These are phyloP conservation scores for Cylindrotheca fusiformis DNA, from an alignment of 108 stramenopile species.

Conservation along the genomic window DNA sequence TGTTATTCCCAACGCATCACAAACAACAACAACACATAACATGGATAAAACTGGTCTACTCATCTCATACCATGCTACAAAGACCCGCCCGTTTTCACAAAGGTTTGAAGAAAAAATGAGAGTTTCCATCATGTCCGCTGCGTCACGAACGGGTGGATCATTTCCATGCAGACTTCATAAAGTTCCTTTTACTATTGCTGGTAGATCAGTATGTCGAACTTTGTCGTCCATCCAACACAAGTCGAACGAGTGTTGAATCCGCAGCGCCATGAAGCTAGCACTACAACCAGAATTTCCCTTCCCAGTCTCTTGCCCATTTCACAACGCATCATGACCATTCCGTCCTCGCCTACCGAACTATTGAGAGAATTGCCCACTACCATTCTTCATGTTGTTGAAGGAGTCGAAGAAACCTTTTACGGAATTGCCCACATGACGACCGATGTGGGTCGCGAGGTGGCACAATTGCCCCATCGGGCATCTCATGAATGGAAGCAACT, in stretches of 20 bases:
- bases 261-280: not conserved
- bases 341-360: not conserved
- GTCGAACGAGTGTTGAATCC: slow-evolving; percentile 1
- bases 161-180: too few relatives aligned
- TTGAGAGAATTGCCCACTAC: not conserved
- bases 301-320: not conserved
- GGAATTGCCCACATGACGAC: not conserved
- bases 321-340: not conserved
- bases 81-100: too few relatives aligned
- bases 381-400: not conserved
- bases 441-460: not conserved
- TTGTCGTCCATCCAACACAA: not conserved
- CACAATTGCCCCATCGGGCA: slow-evolving; percentile 9
- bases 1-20: too few relatives aligned
- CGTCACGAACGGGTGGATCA: too few relatives aligned
- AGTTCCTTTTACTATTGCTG: too few relatives aligned
- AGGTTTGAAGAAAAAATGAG: too few relatives aligned
- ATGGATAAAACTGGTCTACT: too few relatives aligned
- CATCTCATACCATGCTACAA: too few relatives aligned
- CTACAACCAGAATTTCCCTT: not conserved
- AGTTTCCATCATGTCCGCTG: too few relatives aligned
- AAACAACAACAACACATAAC: too few relatives aligned
- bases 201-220: not conserved
- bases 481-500: slow-evolving; percentile 17
- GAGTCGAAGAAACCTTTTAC: not conserved